Base-by-base conservation (phyloP, 176 grass and related monocot species). In the Hordeum marinum region DNA sequence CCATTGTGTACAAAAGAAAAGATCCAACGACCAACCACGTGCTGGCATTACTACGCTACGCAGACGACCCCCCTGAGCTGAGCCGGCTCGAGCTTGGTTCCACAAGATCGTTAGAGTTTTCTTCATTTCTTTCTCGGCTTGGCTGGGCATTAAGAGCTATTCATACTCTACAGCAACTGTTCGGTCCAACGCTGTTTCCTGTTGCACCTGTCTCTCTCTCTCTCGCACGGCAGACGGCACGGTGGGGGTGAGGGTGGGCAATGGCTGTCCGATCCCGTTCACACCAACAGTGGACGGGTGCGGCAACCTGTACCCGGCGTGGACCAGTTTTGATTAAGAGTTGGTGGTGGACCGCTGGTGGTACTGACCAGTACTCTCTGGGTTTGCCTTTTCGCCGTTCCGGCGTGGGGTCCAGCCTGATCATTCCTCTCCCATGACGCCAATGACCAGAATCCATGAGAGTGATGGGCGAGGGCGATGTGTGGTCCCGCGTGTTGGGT, bases 391-490 rank as follows among this genome's bases (percentile, higher is more conserved):
- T 77, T 39, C 52, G 77, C 58, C 36, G 77, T 21, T 63, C 15
- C 24, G 6, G 20, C 20, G 37, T 4, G 37, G 84, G 75, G 23
- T 37, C 15, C 17, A 37, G 9, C 1, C 34, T 21, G 29, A 78
- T 85, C 31, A 68, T 58, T 85, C 75, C 63, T 78, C 48, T 78
- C 74, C 45, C 46, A 52, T 13, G 74, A 58, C 13, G 48, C 73
- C 72, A 52, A 29, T 75, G 72, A 32, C 25, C 72, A 71, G 68
- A 42, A 71, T 71, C 37, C 37, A 14, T 71, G 2, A 72, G 41
- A 72, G 39, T 15, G 40, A 72, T 72, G 69, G 69, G 40, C 20
- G 58, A 63, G 21, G 39, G 70, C 42, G 81, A 73, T 29, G 55
- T 8, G 21, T 40, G 31, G 52, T 13, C 31, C 25, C 4, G 8